Evolutionary conservation across 352 stramenopile species (phyloP), one percentile per base, ranked within the genome.

Genomic region (Phytophthora hybrid): DNA sequence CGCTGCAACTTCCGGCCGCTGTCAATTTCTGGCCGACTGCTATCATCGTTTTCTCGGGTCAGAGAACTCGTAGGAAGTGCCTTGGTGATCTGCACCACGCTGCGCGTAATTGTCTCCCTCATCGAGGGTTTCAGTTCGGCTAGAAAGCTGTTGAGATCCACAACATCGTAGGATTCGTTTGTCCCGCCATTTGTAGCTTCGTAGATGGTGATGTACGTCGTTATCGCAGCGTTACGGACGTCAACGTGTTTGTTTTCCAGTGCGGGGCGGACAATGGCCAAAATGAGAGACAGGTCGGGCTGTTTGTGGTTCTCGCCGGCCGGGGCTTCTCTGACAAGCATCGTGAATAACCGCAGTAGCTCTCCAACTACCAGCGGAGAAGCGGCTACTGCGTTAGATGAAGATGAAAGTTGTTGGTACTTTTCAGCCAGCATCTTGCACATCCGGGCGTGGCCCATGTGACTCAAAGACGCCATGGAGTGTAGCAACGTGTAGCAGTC

Each of bases 241-340:
- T 95, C 89, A 5, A 95, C 87, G 59, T 95, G 89, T 39, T 95
- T 95, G 79, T 93, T 94, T 32, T 93, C 89, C 23, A 95, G 79
- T 2, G 84, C 85, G 0, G 80, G 77, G 0, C 76, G 66, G 18
- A 94, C 81, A 13, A 93, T 64, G 3, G 59, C 32, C 16, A 93
- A 57, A 21, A 95, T 84, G 18, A 81, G 44, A 1, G 55, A 26
- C 18, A 90, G 41, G 34, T 90, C 79, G 13, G 82, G 77, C 4
- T 77, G 49, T 19, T 67, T 26, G 10, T 69, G 60, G 29, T 14
- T 75, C 1, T 29, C 62, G 39, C 53, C 61, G 8, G 58, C 18
- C 14, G 59, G 71, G 1, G 74, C 76, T 37, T 88, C 81, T 66
- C 71, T 82, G 8, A 95, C 77, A 1, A 95, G 66, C n/a, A 84